phyloP scores from a whole-genome alignment of 2,329 filamentous ascomycete species.

The Sporothrix variecibatus region DNA sequence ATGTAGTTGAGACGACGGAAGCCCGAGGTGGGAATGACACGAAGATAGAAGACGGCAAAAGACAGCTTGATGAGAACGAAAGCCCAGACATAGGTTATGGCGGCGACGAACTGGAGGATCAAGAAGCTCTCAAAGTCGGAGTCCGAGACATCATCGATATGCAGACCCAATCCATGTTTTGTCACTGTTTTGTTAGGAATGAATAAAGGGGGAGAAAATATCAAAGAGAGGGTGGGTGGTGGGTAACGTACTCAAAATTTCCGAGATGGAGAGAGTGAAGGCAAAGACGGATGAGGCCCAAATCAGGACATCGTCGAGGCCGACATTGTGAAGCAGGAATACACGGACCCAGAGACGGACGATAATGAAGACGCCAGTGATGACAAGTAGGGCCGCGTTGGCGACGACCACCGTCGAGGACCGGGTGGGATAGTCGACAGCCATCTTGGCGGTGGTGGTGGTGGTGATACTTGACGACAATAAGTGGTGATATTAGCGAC shows the following conservation, averaged over 20 bases:
- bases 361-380: conserved; percentile 10
- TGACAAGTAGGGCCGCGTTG: background rate
- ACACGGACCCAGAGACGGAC: conserved; percentile 6
- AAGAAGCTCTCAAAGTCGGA: conserved; percentile 7
- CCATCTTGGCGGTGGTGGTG: background rate
- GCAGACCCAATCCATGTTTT: conserved; percentile 15
- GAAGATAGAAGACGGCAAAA: conserved; percentile 22
- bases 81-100: conserved; percentile 20
- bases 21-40: conserved; percentile 16
- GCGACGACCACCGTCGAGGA: background rate
- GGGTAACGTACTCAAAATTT: conserved; percentile 20
- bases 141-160: conserved; percentile 1
- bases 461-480: background rate
- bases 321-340: background rate
- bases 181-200: conserved; percentile 1
- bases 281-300: conserved; percentile 7
- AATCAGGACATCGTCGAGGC: conserved; percentile 17
- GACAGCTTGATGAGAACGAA: conserved; percentile 24
- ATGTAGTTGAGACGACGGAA: conserved; percentile 21
- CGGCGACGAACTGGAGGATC: conserved; percentile 12
- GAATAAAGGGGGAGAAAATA: background rate
- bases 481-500: background rate
- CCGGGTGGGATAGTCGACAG: conserved; percentile 1
- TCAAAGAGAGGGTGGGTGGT: background rate
- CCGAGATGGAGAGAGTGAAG: background rate